These are phyloP conservation scores for Oidium heveae DNA, from an alignment of 2,329 filamentous ascomycete species.

Conservation along the genomic window DNA sequence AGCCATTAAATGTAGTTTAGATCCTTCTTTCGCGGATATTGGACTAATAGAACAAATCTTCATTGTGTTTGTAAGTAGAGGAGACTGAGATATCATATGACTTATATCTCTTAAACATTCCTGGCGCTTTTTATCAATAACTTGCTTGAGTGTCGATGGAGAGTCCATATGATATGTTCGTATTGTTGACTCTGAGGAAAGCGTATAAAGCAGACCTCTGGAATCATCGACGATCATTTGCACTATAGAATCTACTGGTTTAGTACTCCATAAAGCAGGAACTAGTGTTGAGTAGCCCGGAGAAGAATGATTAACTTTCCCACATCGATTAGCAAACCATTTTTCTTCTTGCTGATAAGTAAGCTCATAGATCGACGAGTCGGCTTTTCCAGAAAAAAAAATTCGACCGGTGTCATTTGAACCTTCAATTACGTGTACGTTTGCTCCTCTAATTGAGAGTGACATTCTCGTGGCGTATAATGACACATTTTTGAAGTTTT, in stretches of 20 bases:
- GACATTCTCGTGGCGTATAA: conserved; percentile 80
- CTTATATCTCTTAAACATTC: conserved; percentile 47
- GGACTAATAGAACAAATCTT: conserved; percentile 65
- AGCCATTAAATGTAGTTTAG: conserved; percentile 69
- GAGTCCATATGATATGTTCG: conserved; percentile 71
- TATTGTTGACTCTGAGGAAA: conserved; percentile 72
- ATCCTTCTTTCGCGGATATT: conserved; percentile 54
- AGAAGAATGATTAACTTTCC: conserved; percentile 70
- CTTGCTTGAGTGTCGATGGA: conserved; percentile 31
- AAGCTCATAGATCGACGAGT: conserved; percentile 79
- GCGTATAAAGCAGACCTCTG: conserved; percentile 67
- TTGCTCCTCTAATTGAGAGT: conserved; percentile 47
- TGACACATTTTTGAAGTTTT: conserved; percentile 45
- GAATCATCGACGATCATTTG: conserved; percentile 78
- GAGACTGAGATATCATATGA: conserved; percentile 58
- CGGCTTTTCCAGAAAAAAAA: conserved; percentile 62
- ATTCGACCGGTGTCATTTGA: conserved; percentile 63
- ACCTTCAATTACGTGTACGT: conserved; percentile 54
- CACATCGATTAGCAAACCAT: conserved; percentile 78
- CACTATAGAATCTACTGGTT: conserved; percentile 35
- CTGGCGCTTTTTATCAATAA: conserved; percentile 36
- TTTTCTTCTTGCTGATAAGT: conserved; percentile 93
- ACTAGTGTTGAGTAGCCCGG: conserved; percentile 44
- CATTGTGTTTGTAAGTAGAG: conserved; percentile 42
- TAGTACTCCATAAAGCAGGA: conserved; percentile 25